A percentile compares a stretch with the other conserved stretches of the same genome.
Conservation (phyloP, 495 filamentous ascomycete genomes). For the Lasiosphaeriaceae sp. region DNA sequence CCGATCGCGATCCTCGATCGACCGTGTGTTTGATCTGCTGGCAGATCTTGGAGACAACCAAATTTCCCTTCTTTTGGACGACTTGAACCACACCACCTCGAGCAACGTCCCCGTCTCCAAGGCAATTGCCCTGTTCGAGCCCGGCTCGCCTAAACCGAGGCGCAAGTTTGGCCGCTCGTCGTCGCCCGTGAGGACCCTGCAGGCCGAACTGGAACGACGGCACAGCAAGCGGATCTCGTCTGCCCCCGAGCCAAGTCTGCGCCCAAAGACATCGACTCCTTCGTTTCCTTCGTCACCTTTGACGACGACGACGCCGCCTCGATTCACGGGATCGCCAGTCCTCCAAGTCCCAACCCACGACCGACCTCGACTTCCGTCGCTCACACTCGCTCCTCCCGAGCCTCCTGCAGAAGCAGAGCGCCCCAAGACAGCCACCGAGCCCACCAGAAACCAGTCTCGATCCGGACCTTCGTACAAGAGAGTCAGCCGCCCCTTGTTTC, state of each 20-base stretch:
- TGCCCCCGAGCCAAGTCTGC: constrained; percentile 14
- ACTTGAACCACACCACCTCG: constrained; percentile 34
- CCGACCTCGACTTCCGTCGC: constrained; percentile 8
- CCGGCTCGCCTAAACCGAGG: constrained; percentile 15
- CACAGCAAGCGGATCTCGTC: constrained; percentile 33
- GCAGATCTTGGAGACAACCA: constrained; percentile 33
- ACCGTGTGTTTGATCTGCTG: constrained; percentile 38
- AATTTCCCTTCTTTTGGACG: constrained; percentile 32
- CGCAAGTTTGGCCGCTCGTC: constrained; percentile 22
- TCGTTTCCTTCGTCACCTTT: constrained; percentile 2
- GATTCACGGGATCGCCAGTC: background rate
- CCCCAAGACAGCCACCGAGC: constrained; percentile 15
- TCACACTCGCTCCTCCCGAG: constrained; percentile 14
- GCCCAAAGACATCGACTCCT: constrained; percentile 4
- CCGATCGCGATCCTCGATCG: constrained; percentile 33
- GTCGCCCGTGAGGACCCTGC: constrained; percentile 29
- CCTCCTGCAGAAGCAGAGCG: constrained; percentile 4
- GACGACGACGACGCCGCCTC: background rate
- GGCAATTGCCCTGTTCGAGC: constrained; percentile 34
- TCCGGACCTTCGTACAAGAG: constrained; percentile 30
- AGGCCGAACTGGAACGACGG: constrained; percentile 31
- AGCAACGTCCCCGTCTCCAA: constrained; percentile 36
- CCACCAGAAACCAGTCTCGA: background rate
- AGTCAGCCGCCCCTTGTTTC: constrained; percentile 31
- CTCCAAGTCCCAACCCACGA: constrained; percentile 3